Percentiles rank a stretch among this genome's conserved stretches.
Conservation (phyloP, 163 green algal species). For the Chlorella variabilis region DNA sequence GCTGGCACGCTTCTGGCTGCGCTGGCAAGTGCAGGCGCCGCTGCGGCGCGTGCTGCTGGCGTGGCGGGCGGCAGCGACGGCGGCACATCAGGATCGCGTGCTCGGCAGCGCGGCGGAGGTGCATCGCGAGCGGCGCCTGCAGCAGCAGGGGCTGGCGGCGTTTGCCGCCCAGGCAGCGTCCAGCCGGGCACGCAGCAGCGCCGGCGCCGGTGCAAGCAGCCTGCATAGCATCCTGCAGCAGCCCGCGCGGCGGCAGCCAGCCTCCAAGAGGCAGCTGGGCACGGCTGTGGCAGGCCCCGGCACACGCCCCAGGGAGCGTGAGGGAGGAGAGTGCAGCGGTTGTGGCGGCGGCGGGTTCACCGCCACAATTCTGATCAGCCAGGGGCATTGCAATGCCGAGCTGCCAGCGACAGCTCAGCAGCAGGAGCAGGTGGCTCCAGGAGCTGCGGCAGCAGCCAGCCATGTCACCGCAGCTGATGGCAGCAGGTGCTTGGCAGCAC, state of each 20-base stretch:
- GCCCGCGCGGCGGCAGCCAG: background rate
- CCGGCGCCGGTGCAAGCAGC: background rate
- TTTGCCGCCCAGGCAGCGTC: background rate
- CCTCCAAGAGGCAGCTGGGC: background rate
- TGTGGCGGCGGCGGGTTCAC: background rate
- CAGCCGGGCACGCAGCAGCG: background rate
- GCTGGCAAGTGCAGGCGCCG: slow-evolving; percentile 24
- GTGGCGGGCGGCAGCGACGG: slow-evolving; percentile 4
- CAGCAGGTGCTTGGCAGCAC: background rate
- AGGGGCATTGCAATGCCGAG: background rate
- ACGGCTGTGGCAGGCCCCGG: background rate
- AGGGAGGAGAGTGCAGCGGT: too few relatives aligned
- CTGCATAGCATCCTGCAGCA: background rate
- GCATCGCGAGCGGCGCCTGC: slow-evolving; percentile 16
- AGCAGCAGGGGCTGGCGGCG: background rate
- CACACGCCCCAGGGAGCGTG: too few relatives aligned
- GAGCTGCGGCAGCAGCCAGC: background rate
- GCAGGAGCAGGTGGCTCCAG: slow-evolving; percentile 5
- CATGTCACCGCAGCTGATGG: background rate
- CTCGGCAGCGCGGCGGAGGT: background rate
- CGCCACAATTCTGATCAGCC: background rate
- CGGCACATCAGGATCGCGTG: background rate
- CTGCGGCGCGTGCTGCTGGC: slow-evolving; percentile 17
- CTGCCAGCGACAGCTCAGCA: background rate
- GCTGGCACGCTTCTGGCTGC: slow-evolving; percentile 32